Conservation (phyloP, 352 stramenopile genomes). For the Blastocystis sp. region DNA sequence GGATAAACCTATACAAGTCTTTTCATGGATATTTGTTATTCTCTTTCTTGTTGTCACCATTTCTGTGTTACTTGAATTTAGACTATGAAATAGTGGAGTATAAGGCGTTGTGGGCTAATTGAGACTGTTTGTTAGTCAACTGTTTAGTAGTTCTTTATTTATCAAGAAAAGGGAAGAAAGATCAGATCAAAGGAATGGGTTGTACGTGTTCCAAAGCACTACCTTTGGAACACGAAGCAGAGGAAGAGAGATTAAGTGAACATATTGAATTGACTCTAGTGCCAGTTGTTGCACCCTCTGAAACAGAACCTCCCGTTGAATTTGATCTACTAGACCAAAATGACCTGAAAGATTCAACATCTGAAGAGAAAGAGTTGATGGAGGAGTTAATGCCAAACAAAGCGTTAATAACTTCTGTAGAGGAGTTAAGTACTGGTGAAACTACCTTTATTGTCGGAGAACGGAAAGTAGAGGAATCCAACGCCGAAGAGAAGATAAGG, state of each 20-base stretch:
- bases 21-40: neutral
- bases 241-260: no score
- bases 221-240: neutral
- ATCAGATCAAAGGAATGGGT: constrained; percentile 3
- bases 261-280: no score
- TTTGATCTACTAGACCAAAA: neutral
- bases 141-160: constrained; percentile 18
- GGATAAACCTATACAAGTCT: no score
- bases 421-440: neutral
- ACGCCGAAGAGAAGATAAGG: no score
- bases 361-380: neutral
- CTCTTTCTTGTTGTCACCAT: neutral
- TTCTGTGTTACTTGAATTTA: neutral
- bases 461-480: no score
- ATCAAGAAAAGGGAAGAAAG: neutral
- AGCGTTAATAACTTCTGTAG: neutral
- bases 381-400: neutral
- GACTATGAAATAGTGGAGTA: neutral
- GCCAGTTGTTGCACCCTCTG: no score
- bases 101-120: neutral
- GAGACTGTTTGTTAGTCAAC: constrained; percentile 21
- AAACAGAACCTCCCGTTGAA: neutral
- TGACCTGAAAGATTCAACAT: neutral
- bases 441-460: no score
- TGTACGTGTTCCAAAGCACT: constrained; percentile 33